A percentile compares a stretch with the other conserved stretches of the same genome.
Conservation (phyloP, 1,139 yeast genomes). For the Sporopachydermia cereana region DNA sequence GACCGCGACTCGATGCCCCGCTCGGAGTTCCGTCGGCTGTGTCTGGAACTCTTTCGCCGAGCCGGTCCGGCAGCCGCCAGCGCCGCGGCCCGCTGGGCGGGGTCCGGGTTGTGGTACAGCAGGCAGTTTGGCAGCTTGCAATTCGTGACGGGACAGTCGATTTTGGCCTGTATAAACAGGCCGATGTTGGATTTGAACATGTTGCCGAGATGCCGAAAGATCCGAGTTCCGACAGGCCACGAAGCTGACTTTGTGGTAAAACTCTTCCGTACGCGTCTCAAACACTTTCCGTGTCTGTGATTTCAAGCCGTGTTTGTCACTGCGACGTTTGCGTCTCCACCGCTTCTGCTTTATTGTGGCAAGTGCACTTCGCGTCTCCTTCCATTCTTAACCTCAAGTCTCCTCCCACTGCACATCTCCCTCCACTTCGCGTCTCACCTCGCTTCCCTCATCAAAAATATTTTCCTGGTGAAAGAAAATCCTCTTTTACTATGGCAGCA, state of each 20-base stretch:
- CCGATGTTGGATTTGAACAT: not conserved
- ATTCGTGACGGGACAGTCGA: slow-evolving; percentile 3
- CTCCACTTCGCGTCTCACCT: not conserved
- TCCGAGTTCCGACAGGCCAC: too few relatives aligned
- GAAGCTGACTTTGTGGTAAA: too few relatives aligned
- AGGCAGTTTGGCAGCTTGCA: slow-evolving; percentile 4
- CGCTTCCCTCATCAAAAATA: too few relatives aligned
- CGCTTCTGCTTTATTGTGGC: too few relatives aligned
- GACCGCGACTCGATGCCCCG: not conserved
- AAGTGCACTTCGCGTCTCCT: not conserved
- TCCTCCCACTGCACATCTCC: not conserved
- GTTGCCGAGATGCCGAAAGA: too few relatives aligned
- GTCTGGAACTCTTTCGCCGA: not conserved
- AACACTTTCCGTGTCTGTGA: too few relatives aligned
- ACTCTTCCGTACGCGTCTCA: too few relatives aligned
- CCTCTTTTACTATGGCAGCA: too few relatives aligned
- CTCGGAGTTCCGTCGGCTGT: not conserved
- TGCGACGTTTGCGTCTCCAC: too few relatives aligned
- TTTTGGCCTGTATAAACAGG: not conserved
- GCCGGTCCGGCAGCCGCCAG: not conserved
- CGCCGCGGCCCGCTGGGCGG: not conserved
- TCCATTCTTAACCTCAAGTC: not conserved
- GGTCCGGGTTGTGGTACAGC: slow-evolving; percentile 2
- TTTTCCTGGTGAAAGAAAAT: too few relatives aligned
- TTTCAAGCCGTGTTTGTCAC: too few relatives aligned